Evolutionary conservation across 805 yeast species (phyloP).

Genomic region (Saccharomycopsis babjevae): DNA sequence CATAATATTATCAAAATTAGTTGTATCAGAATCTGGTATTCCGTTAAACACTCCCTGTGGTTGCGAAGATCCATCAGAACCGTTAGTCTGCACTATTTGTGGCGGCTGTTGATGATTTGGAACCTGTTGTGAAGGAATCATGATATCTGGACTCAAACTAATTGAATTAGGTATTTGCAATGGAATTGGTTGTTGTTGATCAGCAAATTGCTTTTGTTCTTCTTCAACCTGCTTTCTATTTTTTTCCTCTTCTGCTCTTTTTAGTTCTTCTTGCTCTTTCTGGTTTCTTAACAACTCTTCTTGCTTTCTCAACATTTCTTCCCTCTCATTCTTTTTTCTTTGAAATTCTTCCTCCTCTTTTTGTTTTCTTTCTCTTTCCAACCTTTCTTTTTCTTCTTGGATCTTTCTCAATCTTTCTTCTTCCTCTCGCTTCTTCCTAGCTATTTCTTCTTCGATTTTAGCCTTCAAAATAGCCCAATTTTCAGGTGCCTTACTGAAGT

Average conservation of each 20-base stretch:
- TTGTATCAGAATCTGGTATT: background rate
- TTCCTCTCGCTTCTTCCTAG: slow-evolving; percentile 9
- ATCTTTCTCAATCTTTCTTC: slow-evolving; percentile 3
- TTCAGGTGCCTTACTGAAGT: slow-evolving; percentile 15
- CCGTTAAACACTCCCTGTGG: background rate
- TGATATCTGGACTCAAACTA: background rate
- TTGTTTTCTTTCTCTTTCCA: slow-evolving; percentile 6
- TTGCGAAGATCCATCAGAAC: background rate
- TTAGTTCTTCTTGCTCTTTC: slow-evolving; percentile 2
- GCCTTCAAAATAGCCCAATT: slow-evolving; percentile 9
- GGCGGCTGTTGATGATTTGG: background rate
- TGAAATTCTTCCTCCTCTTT: slow-evolving; percentile 8
- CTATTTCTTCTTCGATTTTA: background rate
- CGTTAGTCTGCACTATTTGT: background rate
- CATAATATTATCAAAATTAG: slow-evolving; percentile 5
- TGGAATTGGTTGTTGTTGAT: slow-evolving; percentile 8
- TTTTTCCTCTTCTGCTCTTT: slow-evolving; percentile 1
- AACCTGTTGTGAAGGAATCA: background rate
- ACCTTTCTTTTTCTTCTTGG: slow-evolving; percentile 16
- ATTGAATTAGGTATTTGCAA: slow-evolving; percentile 1
- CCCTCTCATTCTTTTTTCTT: slow-evolving; percentile 1
- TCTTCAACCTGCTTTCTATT: background rate
- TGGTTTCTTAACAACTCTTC: background rate
- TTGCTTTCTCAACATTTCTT: background rate
- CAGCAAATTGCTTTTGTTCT: slow-evolving; percentile 4